These are phyloP conservation scores for Ogataea allantospora DNA, from an alignment of 805 yeast genomes.

Conservation along the genomic window DNA sequence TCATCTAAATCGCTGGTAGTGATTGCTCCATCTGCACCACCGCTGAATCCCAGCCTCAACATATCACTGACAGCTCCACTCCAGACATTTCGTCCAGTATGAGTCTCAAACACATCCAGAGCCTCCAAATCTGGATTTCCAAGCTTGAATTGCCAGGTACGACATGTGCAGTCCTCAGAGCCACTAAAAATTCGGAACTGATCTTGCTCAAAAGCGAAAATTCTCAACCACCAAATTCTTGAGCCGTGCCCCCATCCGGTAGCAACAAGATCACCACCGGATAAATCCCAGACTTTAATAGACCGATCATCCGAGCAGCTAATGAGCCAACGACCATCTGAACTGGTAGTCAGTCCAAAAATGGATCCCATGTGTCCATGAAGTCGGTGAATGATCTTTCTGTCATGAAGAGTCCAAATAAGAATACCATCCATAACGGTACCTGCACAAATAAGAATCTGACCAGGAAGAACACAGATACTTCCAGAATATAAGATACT, in stretches of 20 bases:
- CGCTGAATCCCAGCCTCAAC: conserved; percentile 61
- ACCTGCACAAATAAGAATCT: conserved; percentile 74
- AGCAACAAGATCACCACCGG: conserved; percentile 56
- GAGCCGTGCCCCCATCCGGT: conserved; percentile 97
- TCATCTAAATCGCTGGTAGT: conserved; percentile 55
- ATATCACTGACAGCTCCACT: conserved; percentile 56
- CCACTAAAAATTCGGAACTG: conserved; percentile 52
- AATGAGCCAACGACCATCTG: conserved; percentile 52
- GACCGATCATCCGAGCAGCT: conserved; percentile 96
- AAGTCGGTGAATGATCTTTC: conserved; percentile 49
- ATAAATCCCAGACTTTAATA: conserved; percentile 68
- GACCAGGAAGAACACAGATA: conserved; percentile 45
- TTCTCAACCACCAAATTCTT: conserved; percentile 82
- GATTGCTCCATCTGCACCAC: conserved; percentile 92
- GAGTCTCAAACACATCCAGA: conserved; percentile 58
- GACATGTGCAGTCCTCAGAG: conserved; percentile 84
- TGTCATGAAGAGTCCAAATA: conserved; percentile 61
- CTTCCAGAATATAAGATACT: conserved; percentile 88
- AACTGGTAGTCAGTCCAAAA: conserved; percentile 69
- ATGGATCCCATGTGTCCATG: conserved; percentile 89
- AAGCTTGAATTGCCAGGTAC: conserved; percentile 62
- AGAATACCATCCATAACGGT: conserved; percentile 89
- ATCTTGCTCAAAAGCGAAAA: conserved; percentile 38
- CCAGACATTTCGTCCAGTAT: conserved; percentile 88
- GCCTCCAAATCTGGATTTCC: conserved; percentile 38